Conservation (phyloP, 306 rosid genomes). For the Astragalus glycyphyllos region DNA sequence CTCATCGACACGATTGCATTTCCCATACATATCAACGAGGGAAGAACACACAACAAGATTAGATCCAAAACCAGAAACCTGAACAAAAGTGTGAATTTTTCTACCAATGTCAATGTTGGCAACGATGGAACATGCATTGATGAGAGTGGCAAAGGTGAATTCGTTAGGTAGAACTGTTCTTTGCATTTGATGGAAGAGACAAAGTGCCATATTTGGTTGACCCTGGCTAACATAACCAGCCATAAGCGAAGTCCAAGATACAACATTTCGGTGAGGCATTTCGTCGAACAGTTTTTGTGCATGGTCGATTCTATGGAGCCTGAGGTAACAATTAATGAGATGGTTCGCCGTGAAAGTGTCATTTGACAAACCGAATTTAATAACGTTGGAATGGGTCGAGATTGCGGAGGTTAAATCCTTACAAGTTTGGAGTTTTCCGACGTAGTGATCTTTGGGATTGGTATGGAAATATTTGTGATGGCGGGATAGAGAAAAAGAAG, state of each 20-base stretch:
- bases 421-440: conserved; percentile 57
- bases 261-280: conserved; percentile 68
- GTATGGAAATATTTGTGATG: conserved; percentile 52
- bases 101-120: conserved; percentile 57
- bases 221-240: conserved; percentile 57
- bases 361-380: conserved; percentile 57
- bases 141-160: conserved; percentile 68
- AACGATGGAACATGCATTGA: conserved; percentile 72
- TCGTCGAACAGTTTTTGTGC: conserved; percentile 71
- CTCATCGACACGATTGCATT: conserved; percentile 63
- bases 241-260: conserved; percentile 84
- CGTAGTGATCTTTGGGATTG: conserved; percentile 41
- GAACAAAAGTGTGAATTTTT: conserved; percentile 59
- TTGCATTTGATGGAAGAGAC: conserved; percentile 56
- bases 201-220: conserved; percentile 55
- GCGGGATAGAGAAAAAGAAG: conserved; percentile 45
- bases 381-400: conserved; percentile 51
- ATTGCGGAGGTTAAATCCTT: conserved; percentile 51
- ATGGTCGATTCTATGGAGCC: conserved; percentile 47
- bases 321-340: conserved; percentile 62
- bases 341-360: conserved; percentile 65
- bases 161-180: conserved; percentile 66
- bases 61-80: conserved; percentile 55
- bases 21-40: conserved; percentile 85
- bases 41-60: conserved; percentile 71